Evolutionary conservation across 257 asterid genomes (phyloP).

Genomic region (Solanum etuberosum): DNA sequence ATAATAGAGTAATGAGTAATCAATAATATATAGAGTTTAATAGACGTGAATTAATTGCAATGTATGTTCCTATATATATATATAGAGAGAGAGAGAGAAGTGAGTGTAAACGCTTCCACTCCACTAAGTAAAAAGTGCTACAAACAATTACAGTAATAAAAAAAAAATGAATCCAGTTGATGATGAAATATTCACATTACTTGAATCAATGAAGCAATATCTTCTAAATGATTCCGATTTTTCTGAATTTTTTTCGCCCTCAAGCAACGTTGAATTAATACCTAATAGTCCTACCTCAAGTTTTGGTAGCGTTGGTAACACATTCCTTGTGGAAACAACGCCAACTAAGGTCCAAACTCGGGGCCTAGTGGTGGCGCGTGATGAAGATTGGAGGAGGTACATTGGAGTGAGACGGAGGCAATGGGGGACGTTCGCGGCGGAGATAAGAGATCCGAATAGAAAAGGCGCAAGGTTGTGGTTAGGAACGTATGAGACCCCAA

Average conservation of each 20-base stretch:
- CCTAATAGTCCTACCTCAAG: neutral
- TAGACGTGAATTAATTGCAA: no score
- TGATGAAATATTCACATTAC: neutral
- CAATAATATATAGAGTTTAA: no score
- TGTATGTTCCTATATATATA: no score
- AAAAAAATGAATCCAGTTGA: neutral
- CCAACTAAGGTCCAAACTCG: neutral
- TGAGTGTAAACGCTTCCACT: neutral
- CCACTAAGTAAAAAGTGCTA: neutral
- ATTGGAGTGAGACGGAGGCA: slow-evolving; percentile 30
- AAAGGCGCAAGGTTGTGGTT: slow-evolving; percentile 24
- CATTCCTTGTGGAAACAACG: neutral
- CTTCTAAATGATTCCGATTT: slow-evolving; percentile 18
- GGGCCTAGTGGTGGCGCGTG: neutral
- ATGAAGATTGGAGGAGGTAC: slow-evolving; percentile 10
- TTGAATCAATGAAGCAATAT: slow-evolving; percentile 23
- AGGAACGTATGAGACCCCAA: slow-evolving; percentile 25
- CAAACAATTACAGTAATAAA: neutral
- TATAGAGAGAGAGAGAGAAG: neutral
- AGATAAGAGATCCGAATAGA: slow-evolving; percentile 17
- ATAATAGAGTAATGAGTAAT: neutral
- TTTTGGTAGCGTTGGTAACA: neutral
- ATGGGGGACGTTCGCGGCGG: slow-evolving; percentile 31
- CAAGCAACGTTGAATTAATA: neutral
- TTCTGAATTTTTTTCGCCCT: neutral